Conservation (phyloP, 257 asterid genomes). For the Solanum acaule region DNA sequence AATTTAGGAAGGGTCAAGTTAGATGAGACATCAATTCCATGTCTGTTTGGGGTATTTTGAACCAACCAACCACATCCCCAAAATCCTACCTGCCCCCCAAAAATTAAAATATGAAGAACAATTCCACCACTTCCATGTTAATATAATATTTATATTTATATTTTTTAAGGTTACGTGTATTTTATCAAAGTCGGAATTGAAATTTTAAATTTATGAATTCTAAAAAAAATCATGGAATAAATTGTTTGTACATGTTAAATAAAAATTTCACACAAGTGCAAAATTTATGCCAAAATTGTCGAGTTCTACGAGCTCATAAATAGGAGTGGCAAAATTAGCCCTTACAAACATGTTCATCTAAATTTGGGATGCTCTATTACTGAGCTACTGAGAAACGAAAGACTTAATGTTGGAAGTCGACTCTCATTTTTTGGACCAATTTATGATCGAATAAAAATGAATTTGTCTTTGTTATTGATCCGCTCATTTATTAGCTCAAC, state of each 20-base stretch:
- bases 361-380: neutral
- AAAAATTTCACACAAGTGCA: accelerated
- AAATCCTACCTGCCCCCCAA: neutral
- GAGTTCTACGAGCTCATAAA: neutral
- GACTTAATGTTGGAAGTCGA: too few relatives aligned
- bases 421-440: accelerated
- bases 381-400: too few relatives aligned
- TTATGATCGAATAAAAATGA: too few relatives aligned
- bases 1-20: neutral
- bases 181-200: too few relatives aligned
- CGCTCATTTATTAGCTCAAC: neutral
- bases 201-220: too few relatives aligned
- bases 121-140: neutral
- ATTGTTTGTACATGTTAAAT: neutral
- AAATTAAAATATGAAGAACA: neutral
- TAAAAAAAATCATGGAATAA: neutral
- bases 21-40: neutral
- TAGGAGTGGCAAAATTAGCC: neutral
- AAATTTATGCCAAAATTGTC: neutral
- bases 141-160: too few relatives aligned
- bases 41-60: neutral
- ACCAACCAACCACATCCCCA: neutral
- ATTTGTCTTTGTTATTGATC: neutral
- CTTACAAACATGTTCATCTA: neutral
- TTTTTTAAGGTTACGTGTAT: accelerated